Percentiles rank a stretch among this genome's conserved stretches.
phyloP scores from a whole-genome alignment of 352 stramenopile genomes.

The Phytophthora pinifolia region DNA sequence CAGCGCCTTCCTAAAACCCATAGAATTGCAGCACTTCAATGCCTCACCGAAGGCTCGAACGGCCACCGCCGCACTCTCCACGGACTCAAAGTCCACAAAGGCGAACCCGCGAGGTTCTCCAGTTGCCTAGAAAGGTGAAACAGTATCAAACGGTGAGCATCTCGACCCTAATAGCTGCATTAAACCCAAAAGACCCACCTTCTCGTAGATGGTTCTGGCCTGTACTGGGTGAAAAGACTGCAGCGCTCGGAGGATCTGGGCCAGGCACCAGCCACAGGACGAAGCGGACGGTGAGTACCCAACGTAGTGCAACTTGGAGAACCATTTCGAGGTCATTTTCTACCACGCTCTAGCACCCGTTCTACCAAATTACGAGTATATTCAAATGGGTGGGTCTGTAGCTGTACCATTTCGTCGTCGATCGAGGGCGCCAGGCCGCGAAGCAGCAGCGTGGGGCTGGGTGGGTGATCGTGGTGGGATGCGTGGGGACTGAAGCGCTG shows the following conservation, averaged over 20 bases:
- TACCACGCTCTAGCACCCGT: conserved; percentile 7
- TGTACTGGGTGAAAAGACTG: conserved; percentile 48
- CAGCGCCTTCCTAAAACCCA: neutral
- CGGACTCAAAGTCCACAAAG: conserved; percentile 71
- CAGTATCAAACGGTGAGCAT: neutral
- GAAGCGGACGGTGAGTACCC: conserved; percentile 29
- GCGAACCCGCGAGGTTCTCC: conserved; percentile 74
- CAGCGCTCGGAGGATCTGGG: conserved; percentile 61
- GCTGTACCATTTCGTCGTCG: conserved; percentile 69
- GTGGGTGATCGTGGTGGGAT: conserved; percentile 25
- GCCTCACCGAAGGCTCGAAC: conserved; percentile 59
- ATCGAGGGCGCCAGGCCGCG: conserved; percentile 51
- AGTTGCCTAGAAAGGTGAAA: conserved; percentile 32
- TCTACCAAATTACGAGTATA: conserved; percentile 9
- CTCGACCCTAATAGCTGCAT: neutral
- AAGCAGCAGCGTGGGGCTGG: conserved; percentile 66
- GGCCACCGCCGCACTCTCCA: conserved; percentile 54
- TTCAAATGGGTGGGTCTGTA: conserved; percentile 7
- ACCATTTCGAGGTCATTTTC: conserved; percentile 4
- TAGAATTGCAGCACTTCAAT: neutral
- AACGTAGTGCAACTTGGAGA: neutral
- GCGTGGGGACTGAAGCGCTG: conserved; percentile 10
- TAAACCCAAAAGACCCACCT: conserved; percentile 32
- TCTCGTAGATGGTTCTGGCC: conserved; percentile 63
- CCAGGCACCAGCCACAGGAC: conserved; percentile 10